These are phyloP conservation scores for Hura crepitans DNA, from an alignment of 441 rosid genomes.

Conservation along the genomic window DNA sequence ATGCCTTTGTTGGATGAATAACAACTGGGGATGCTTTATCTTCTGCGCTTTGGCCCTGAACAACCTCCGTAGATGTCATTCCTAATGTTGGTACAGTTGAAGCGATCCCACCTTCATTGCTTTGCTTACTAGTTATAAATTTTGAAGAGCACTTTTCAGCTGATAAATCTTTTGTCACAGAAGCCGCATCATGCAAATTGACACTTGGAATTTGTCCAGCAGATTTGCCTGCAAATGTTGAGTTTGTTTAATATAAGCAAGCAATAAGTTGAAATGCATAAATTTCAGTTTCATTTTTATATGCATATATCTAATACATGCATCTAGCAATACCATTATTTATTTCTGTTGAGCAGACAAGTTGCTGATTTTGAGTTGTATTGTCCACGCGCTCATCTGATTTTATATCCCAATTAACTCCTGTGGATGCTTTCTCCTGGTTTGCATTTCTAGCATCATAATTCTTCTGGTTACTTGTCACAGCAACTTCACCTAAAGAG, in stretches of 20 bases:
- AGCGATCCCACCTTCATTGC: slow-evolving; percentile 28
- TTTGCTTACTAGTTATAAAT: slow-evolving; percentile 26
- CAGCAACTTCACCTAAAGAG: slow-evolving; percentile 26
- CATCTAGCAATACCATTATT: slow-evolving; percentile 28
- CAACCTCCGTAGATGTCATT: slow-evolving; percentile 29
- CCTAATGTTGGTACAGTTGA: slow-evolving; percentile 22
- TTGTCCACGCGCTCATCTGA: slow-evolving; percentile 27
- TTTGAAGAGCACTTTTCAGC: slow-evolving; percentile 34
- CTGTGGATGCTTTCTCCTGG: slow-evolving; percentile 33
- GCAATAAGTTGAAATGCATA: slow-evolving; percentile 12
- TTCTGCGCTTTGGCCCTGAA: slow-evolving; percentile 29
- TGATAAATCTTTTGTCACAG: slow-evolving; percentile 35
- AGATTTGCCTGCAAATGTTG: slow-evolving; percentile 38
- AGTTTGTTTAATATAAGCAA: slow-evolving; percentile 18
- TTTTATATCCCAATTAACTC: slow-evolving; percentile 26
- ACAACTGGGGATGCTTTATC: slow-evolving; percentile 24
- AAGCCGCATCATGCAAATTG: slow-evolving; percentile 28
- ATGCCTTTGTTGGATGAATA: slow-evolving; percentile 23
- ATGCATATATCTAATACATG: slow-evolving; percentile 27
- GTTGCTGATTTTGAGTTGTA: slow-evolving; percentile 26
- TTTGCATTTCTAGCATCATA: slow-evolving; percentile 28
- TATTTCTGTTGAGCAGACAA: slow-evolving; percentile 22
- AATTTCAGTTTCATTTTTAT: slow-evolving; percentile 4
- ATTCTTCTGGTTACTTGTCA: slow-evolving; percentile 35
- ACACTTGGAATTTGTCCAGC: slow-evolving; percentile 31